Percentiles rank a stretch among this genome's conserved stretches.
Evolutionary conservation across 2,329 filamentous ascomycete species (phyloP).

Genomic region (Colletotrichum eleusines): DNA sequence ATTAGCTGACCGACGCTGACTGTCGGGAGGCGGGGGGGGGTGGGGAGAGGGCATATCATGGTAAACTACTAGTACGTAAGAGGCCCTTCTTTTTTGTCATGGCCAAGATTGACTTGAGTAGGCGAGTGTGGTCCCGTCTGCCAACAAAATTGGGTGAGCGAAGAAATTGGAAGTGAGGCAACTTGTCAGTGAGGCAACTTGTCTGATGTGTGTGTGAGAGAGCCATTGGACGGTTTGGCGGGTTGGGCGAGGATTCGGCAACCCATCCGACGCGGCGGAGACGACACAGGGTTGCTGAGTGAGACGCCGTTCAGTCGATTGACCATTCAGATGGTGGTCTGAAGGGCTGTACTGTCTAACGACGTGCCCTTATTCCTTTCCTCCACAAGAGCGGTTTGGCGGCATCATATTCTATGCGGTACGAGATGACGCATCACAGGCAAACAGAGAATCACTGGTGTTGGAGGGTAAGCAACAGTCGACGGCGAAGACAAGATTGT

Average conservation of each 20-base stretch:
- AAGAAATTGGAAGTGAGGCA: neutral
- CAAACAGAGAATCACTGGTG: neutral
- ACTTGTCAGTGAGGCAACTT: constrained; percentile 3
- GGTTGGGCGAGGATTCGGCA: constrained; percentile 3
- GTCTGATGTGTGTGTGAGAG: constrained; percentile 1
- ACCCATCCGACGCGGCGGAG: constrained; percentile 14
- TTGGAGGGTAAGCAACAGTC: neutral
- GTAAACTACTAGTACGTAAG: too few species aligned
- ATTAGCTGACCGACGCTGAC: neutral
- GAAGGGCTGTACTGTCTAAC: too few species aligned
- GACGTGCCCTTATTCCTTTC: too few species aligned
- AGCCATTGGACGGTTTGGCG: neutral
- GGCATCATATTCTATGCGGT: neutral
- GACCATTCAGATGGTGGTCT: neutral
- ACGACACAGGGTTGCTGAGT: constrained; percentile 5
- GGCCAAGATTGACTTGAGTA: neutral
- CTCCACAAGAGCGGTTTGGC: neutral
- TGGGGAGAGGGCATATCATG: too few species aligned
- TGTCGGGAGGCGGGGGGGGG: too few species aligned
- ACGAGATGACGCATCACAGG: neutral
- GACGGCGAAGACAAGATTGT: neutral
- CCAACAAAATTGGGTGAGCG: neutral
- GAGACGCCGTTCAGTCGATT: neutral
- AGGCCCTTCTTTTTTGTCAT: neutral
- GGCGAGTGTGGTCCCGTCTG: neutral